Evolutionary conservation across 2,329 filamentous ascomycete genomes (phyloP).

Genomic region (Penicillium brevicompactum): DNA sequence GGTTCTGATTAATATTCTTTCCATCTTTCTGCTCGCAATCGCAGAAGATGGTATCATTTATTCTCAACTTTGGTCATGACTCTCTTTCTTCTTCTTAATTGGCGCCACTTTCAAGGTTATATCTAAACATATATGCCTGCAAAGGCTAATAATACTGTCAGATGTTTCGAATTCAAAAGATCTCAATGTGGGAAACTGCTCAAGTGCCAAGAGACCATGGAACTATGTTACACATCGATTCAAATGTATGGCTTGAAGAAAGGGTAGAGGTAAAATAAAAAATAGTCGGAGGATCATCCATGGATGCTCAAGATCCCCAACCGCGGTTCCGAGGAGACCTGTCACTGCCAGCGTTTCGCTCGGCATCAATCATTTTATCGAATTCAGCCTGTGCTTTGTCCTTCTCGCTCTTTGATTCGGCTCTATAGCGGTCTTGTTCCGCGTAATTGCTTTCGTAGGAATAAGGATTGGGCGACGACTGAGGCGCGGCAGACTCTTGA

Average conservation of each 20-base stretch:
- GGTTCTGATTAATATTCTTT: not conserved
- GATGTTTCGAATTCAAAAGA: constrained; percentile 5
- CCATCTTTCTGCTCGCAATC: constrained; percentile 3
- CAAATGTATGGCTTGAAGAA: not conserved
- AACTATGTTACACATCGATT: not conserved
- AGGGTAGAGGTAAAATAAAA: not conserved
- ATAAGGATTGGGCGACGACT: not conserved
- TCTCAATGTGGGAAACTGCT: not conserved
- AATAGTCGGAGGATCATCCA: not conserved
- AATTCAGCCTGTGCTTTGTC: constrained; percentile 48
- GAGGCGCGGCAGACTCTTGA: not conserved
- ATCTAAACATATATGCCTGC: constrained; percentile 19
- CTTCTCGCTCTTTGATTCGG: constrained; percentile 29
- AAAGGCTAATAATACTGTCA: constrained; percentile 20
- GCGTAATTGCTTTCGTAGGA: not conserved
- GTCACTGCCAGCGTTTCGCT: constrained; percentile 33
- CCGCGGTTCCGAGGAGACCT: constrained; percentile 12
- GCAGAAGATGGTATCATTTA: not conserved
- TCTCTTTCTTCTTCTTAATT: not conserved
- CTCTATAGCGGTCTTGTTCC: constrained; percentile 18
- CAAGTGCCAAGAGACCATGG: not conserved
- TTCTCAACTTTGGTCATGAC: not conserved
- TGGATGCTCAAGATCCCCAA: constrained; percentile 15
- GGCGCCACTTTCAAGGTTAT: not conserved
- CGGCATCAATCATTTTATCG: constrained; percentile 45